A percentile compares a stretch with the other conserved stretches of the same genome.
Conservation (phyloP, 2,329 filamentous ascomycete genomes). For the Phyllosticta paracitricarpa region DNA sequence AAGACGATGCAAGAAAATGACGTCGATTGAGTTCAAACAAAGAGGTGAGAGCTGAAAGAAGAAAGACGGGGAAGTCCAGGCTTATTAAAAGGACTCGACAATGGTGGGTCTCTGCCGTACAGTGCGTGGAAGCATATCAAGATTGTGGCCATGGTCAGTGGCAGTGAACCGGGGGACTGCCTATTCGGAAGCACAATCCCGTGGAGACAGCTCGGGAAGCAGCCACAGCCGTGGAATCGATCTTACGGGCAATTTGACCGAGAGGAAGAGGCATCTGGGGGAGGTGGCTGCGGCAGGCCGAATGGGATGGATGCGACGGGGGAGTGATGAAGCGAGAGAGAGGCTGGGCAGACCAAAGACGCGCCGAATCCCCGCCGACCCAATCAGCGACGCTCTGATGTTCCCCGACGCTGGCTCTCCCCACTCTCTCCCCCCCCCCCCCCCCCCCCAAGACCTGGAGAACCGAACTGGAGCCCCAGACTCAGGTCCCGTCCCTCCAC, state of each 20-base stretch:
- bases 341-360: neutral
- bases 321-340: neutral
- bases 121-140: neutral
- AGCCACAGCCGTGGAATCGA: neutral
- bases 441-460: neutral
- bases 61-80: neutral
- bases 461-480: neutral
- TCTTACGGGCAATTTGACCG: neutral
- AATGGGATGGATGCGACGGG: neutral
- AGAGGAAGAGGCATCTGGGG: neutral
- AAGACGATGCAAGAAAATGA: neutral
- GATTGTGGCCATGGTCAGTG: neutral
- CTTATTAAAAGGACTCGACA: neutral
- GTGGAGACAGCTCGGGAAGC: neutral
- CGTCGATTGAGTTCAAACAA: neutral
- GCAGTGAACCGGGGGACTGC: neutral
- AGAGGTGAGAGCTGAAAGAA: neutral
- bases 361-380: neutral
- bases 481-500: neutral
- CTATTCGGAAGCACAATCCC: conserved; percentile 4
- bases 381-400: neutral
- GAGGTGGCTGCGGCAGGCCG: neutral
- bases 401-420: neutral
- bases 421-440: neutral
- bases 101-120: neutral